phyloP scores from a whole-genome alignment of 1,139 yeast genomes.

The Keqinozyma sinolaborantium region DNA sequence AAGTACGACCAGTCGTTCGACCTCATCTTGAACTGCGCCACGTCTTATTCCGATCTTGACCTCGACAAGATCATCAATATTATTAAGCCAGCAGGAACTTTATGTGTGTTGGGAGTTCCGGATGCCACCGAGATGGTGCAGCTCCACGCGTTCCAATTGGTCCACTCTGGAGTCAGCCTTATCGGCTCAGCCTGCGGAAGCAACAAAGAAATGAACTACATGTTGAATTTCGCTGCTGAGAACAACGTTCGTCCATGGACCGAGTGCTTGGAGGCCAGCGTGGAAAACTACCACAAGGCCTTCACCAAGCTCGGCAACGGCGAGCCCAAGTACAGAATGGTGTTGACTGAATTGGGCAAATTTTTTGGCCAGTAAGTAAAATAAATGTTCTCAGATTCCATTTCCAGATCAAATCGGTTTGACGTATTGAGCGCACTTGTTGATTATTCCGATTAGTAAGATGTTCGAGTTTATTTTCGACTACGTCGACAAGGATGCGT shows the following conservation, averaged over 20 bases:
- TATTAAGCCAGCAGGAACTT: conserved; percentile 38
- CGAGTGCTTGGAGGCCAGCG: conserved; percentile 36
- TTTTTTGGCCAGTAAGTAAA: not conserved
- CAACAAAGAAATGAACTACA: conserved; percentile 28
- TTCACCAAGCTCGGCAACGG: conserved; percentile 34
- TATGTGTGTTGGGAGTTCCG: conserved; percentile 55
- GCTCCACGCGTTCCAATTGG: conserved; percentile 23
- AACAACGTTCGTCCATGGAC: conserved; percentile 38
- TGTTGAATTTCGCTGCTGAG: conserved; percentile 37
- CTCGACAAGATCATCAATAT: conserved; percentile 27
- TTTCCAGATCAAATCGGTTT: too few relatives aligned
- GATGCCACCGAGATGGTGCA: conserved; percentile 21
- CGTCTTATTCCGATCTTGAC: conserved; percentile 33
- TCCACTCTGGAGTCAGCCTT: conserved; percentile 18
- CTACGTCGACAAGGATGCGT: conserved; percentile 31
- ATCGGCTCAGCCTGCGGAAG: conserved; percentile 35
- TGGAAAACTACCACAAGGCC: conserved; percentile 22
- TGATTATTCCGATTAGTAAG: conserved; percentile 1
- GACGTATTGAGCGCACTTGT: not conserved
- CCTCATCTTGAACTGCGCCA: conserved; percentile 46
- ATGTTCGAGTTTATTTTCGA: conserved; percentile 35
- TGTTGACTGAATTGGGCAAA: conserved; percentile 53
- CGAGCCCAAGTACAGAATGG: conserved; percentile 63
- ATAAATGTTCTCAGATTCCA: too few relatives aligned
- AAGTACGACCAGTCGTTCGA: conserved; percentile 37